phyloP scores from a whole-genome alignment of 2,329 filamentous ascomycete genomes.

The Colletotrichum gloeosporioides region DNA sequence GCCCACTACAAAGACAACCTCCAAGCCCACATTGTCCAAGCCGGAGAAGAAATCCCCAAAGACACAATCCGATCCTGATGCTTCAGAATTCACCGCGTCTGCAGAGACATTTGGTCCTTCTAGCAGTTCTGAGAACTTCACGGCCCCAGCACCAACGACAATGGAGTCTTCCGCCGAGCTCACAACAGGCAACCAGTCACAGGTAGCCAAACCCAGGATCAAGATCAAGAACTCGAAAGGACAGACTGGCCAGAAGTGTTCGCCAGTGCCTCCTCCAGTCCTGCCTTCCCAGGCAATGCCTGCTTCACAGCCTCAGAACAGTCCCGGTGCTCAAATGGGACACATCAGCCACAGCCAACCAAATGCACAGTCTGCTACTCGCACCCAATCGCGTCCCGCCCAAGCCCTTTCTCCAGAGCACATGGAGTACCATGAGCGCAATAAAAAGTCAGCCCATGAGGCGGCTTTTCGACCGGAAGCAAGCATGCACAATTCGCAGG shows the following conservation, averaged over 20 bases:
- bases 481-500: background rate
- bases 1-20: background rate
- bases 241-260: background rate
- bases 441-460: background rate
- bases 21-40: background rate
- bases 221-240: background rate
- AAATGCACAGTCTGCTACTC: background rate
- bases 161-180: background rate
- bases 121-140: background rate
- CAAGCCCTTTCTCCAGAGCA: background rate
- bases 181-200: background rate
- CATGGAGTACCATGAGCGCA: background rate
- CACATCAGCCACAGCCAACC: background rate
- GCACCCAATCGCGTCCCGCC: background rate
- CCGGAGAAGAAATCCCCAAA: background rate
- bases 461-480: background rate
- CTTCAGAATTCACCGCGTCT: background rate
- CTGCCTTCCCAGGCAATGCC: background rate
- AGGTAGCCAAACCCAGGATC: background rate
- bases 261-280: background rate
- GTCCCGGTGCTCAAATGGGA: background rate
- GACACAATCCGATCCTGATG: background rate
- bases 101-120: background rate
- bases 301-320: background rate
- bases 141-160: background rate